Percentiles rank a stretch among this genome's conserved stretches.
These are phyloP conservation scores for Boletus barrowsii DNA, from an alignment of 768 basidiomycete genomes.

Conservation along the genomic window DNA sequence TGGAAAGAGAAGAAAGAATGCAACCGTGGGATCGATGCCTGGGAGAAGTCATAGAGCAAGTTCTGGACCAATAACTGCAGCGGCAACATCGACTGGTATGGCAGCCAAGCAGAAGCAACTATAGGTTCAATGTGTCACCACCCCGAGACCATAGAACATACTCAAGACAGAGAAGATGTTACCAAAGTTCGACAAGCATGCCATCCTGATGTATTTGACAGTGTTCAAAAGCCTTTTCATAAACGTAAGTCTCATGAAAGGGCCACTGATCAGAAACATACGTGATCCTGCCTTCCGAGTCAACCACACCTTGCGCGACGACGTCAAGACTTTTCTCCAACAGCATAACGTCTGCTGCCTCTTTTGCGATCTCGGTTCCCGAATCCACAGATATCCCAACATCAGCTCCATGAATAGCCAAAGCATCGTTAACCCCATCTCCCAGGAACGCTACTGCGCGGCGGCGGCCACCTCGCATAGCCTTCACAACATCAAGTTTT, in stretches of 20 bases:
- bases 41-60: slow-evolving; percentile 36
- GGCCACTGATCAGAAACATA: slow-evolving; percentile 10
- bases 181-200: slow-evolving; percentile 36
- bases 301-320: slow-evolving; percentile 31
- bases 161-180: slow-evolving; percentile 33
- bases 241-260: slow-evolving; percentile 6
- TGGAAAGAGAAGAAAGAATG: neutral
- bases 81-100: slow-evolving; percentile 37
- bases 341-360: slow-evolving; percentile 36
- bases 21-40: slow-evolving; percentile 36
- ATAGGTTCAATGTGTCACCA: neutral
- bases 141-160: slow-evolving; percentile 8
- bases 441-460: slow-evolving; percentile 32
- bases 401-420: slow-evolving; percentile 32
- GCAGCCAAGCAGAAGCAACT: slow-evolving; percentile 38
- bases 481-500: slow-evolving; percentile 33
- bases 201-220: slow-evolving; percentile 38
- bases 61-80: slow-evolving; percentile 33
- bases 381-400: slow-evolving; percentile 35
- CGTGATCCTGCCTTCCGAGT: slow-evolving; percentile 34
- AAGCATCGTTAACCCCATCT: slow-evolving; percentile 32
- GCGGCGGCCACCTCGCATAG: slow-evolving; percentile 24
- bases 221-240: slow-evolving; percentile 33
- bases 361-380: slow-evolving; percentile 35
- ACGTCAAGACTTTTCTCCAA: slow-evolving; percentile 36